A percentile compares a stretch with the other conserved stretches of the same genome.
phyloP scores from a whole-genome alignment of 2,329 filamentous ascomycete genomes.

The Fusarium sororula region DNA sequence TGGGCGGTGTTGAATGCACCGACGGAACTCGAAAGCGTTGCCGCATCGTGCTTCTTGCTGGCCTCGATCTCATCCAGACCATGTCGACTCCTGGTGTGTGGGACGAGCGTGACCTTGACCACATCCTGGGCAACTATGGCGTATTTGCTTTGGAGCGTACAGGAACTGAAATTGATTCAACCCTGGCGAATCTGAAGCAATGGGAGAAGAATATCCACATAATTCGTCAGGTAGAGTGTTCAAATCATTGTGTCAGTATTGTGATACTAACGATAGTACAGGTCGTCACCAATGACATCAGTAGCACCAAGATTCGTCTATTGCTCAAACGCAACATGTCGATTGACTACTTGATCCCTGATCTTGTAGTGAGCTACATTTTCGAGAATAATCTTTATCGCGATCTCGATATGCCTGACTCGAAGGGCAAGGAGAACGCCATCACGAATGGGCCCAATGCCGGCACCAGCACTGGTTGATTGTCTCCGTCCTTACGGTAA shows the following conservation, averaged over 20 bases:
- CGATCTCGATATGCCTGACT: constrained; percentile 51
- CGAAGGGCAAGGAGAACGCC: constrained; percentile 40
- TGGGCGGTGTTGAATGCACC: constrained; percentile 78
- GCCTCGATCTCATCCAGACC: constrained; percentile 78
- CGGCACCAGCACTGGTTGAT: constrained; percentile 44
- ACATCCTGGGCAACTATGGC: constrained; percentile 85
- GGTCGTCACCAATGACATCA: constrained; percentile 83
- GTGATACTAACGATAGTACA: constrained; percentile 48
- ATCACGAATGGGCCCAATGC: constrained; percentile 17
- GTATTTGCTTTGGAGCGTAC: constrained; percentile 88
- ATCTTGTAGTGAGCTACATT: constrained; percentile 79
- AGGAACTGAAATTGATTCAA: constrained; percentile 89
- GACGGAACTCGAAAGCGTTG: constrained; percentile 73
- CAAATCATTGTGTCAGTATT: neutral
- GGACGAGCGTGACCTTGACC: constrained; percentile 84
- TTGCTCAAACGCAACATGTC: constrained; percentile 84
- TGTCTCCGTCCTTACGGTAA: neutral
- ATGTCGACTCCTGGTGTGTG: constrained; percentile 81
- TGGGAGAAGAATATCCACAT: constrained; percentile 90
- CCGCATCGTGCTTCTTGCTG: constrained; percentile 83
- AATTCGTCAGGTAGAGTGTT: constrained; percentile 65
- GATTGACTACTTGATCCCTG: constrained; percentile 76
- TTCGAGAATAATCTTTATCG: constrained; percentile 72
- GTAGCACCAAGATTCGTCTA: constrained; percentile 82
- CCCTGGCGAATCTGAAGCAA: constrained; percentile 79